Evolutionary conservation across 2,329 filamentous ascomycete genomes (phyloP).

Genomic region (Colletotrichum camelliae): DNA sequence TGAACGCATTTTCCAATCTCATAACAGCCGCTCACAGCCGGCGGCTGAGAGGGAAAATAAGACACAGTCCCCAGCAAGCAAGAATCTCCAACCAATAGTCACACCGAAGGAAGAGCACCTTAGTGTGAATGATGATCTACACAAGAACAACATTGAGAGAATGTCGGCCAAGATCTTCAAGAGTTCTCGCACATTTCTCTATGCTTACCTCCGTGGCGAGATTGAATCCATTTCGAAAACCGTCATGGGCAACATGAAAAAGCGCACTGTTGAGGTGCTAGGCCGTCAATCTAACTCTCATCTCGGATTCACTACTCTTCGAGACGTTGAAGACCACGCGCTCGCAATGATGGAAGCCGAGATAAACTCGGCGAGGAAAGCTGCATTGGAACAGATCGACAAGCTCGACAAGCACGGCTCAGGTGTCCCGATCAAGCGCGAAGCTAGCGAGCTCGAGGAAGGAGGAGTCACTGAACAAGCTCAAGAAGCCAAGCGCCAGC

Average conservation of each 20-base stretch:
- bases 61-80: background rate
- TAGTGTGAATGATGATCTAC: background rate
- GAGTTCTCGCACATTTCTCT: background rate
- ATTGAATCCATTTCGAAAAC: background rate
- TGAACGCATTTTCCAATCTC: background rate
- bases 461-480: background rate
- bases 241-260: background rate
- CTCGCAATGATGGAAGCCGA: background rate
- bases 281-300: background rate
- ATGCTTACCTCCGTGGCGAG: background rate
- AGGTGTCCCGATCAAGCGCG: background rate
- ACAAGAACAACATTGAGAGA: background rate
- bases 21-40: background rate
- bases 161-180: background rate
- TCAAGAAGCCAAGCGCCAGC: background rate
- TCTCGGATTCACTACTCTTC: background rate
- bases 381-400: background rate
- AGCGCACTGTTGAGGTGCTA: background rate
- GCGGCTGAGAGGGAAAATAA: background rate
- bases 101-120: background rate
- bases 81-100: background rate
- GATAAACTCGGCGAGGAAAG: background rate
- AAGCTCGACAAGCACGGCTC: background rate
- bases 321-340: background rate
- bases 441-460: background rate